phyloP scores from a whole-genome alignment of 2,329 filamentous ascomycete genomes.

The Phaeosphaeria sp. region DNA sequence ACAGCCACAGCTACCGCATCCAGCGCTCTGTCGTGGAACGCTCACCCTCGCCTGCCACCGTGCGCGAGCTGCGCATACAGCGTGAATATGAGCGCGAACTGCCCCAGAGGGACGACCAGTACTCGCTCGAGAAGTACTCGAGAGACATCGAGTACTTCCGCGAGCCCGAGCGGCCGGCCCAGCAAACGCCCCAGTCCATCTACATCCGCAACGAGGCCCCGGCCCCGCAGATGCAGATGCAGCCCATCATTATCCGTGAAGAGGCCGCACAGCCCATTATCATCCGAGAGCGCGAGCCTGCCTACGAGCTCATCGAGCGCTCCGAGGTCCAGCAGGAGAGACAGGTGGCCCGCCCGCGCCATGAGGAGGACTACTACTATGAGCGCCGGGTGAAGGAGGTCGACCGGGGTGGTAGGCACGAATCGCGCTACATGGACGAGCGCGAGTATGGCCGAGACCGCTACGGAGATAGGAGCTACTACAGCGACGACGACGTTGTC shows the following conservation, averaged over 20 bases:
- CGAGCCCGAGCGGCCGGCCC: slow-evolving; percentile 36
- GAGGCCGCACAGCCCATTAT: slow-evolving; percentile 58
- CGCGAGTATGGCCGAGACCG: slow-evolving; percentile 48
- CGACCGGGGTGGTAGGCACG: slow-evolving; percentile 55
- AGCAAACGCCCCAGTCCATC: slow-evolving; percentile 48
- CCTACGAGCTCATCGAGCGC: slow-evolving; percentile 67
- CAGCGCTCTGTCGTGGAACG: slow-evolving; percentile 58
- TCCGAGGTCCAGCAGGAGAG: slow-evolving; percentile 60
- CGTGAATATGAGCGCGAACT: slow-evolving; percentile 45
- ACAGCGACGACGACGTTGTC: slow-evolving; percentile 68
- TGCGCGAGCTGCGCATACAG: slow-evolving; percentile 42
- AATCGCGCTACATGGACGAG: slow-evolving; percentile 46
- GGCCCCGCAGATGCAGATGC: slow-evolving; percentile 52
- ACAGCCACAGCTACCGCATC: slow-evolving; percentile 59
- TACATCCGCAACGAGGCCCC: slow-evolving; percentile 59
- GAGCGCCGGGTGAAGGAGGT: slow-evolving; percentile 64
- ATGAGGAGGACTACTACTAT: slow-evolving; percentile 69
- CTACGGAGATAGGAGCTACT: slow-evolving; percentile 54
- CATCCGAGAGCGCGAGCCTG: slow-evolving; percentile 59
- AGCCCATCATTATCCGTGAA: slow-evolving; percentile 64
- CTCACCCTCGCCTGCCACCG: slow-evolving; percentile 51
- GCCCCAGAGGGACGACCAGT: slow-evolving; percentile 36
- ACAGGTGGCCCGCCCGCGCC: slow-evolving; percentile 52
- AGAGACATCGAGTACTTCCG: slow-evolving; percentile 61
- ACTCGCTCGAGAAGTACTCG: slow-evolving; percentile 59